Evolutionary conservation across 257 asterid species (phyloP).

Genomic region (Buddleja alternifolia): DNA sequence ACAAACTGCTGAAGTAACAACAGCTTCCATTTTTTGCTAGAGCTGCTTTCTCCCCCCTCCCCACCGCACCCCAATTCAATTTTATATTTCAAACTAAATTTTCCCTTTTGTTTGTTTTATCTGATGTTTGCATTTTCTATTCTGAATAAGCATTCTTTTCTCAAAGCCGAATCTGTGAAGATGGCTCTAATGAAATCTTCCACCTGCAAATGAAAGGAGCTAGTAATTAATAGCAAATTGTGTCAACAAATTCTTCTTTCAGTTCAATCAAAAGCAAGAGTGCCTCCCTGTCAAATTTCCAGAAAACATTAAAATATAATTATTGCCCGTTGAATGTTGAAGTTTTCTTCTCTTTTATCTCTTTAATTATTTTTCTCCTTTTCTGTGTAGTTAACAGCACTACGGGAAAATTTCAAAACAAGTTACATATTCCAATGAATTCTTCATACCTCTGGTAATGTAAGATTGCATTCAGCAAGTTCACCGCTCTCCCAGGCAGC

Average conservation of each 20-base stretch:
- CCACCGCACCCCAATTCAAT: background rate
- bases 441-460: constrained; percentile 68
- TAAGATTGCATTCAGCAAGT: constrained; percentile 64
- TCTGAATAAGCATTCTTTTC: constrained; percentile 84
- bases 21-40: background rate
- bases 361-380: too few relatives aligned
- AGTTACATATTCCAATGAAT: constrained; percentile 2
- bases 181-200: constrained; percentile 87
- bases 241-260: too few relatives aligned
- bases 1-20: background rate
- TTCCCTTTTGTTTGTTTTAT: constrained; percentile 7
- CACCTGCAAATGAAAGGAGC: constrained; percentile 53
- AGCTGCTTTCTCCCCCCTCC: background rate
- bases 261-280: too few relatives aligned
- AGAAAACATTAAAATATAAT: background rate
- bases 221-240: background rate
- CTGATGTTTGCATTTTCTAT: constrained; percentile 43
- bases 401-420: background rate
- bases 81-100: background rate
- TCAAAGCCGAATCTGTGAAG: constrained; percentile 84
- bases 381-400: background rate
- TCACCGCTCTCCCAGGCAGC: constrained; percentile 92
- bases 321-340: background rate
- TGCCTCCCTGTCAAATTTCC: background rate
- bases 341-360: background rate